These are phyloP conservation scores for Leucogyrophana mollusca DNA, from an alignment of 768 basidiomycete species.

Conservation along the genomic window DNA sequence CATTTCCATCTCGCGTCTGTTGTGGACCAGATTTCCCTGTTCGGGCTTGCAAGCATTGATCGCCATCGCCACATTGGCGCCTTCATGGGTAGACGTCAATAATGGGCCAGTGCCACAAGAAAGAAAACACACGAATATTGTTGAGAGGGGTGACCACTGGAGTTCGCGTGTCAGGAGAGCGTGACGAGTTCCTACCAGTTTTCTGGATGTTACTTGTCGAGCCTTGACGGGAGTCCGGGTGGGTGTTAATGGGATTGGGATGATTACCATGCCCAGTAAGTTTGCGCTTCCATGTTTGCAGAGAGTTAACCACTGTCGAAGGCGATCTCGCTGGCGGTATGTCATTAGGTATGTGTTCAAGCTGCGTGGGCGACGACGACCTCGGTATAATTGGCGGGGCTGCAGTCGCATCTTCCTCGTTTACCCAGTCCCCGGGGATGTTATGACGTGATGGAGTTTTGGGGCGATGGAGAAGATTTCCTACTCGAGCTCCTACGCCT, in stretches of 20 bases:
- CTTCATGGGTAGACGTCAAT: slow-evolving; percentile 10
- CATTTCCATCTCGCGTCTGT: slow-evolving; percentile 64
- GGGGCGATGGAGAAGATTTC: slow-evolving; percentile 6
- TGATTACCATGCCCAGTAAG: slow-evolving; percentile 7
- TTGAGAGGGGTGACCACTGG: slow-evolving; percentile 39
- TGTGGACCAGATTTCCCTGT: slow-evolving; percentile 56
- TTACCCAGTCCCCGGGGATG: slow-evolving; percentile 22
- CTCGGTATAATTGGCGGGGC: slow-evolving; percentile 8
- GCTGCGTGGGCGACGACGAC: neutral
- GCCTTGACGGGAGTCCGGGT: too few relatives aligned
- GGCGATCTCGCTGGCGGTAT: neutral
- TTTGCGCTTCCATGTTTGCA: slow-evolving; percentile 29
- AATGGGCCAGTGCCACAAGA: neutral
- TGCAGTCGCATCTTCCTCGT: slow-evolving; percentile 7
- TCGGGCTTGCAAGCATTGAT: slow-evolving; percentile 73
- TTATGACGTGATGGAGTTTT: slow-evolving; percentile 19
- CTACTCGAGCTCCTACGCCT: slow-evolving; percentile 2
- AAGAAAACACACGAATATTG: slow-evolving; percentile 37
- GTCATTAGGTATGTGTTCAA: slow-evolving; percentile 1
- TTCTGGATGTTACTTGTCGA: too few relatives aligned
- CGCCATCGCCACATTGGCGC: slow-evolving; percentile 70
- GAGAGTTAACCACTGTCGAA: slow-evolving; percentile 10
- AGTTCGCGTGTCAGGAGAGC: slow-evolving; percentile 1
- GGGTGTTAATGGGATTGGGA: too few relatives aligned
- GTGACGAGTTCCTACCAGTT: too few relatives aligned